Evolutionary conservation across 352 stramenopile species (phyloP).

Genomic region (Phytophthora chlamydospora): DNA sequence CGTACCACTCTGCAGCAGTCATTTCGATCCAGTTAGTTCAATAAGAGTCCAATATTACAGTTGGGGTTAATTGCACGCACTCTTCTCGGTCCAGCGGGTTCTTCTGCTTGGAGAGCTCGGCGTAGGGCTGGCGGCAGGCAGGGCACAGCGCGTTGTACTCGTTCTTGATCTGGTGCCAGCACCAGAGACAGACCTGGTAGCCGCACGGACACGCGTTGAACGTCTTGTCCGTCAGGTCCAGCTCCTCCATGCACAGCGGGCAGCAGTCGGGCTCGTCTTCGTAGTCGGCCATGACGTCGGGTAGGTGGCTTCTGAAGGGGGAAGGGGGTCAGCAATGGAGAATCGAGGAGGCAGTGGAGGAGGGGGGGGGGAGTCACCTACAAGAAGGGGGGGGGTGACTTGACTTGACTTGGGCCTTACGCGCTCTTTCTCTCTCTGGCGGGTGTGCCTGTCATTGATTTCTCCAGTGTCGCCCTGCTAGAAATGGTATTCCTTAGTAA

Average conservation of each 20-base stretch:
- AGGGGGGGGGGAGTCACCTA: neutral
- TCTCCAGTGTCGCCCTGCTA: too few species aligned
- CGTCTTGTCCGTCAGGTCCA: constrained; percentile 98
- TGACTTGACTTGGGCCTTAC: neutral
- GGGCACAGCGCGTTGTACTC: constrained; percentile 98
- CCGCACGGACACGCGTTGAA: constrained; percentile 99
- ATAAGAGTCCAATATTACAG: neutral
- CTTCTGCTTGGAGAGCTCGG: constrained; percentile 91
- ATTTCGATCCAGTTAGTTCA: constrained; percentile 4
- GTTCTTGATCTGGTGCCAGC: constrained; percentile 99
- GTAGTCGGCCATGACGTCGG: constrained; percentile 51
- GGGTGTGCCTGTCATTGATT: neutral
- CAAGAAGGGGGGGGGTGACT: neutral
- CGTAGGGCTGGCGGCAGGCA: constrained; percentile 97
- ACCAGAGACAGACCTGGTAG: constrained; percentile 99
- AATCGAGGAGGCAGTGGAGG: neutral
- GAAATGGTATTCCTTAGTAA: neutral
- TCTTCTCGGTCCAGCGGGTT: constrained; percentile 96
- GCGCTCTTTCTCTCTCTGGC: constrained; percentile 26
- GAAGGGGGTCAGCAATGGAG: neutral
- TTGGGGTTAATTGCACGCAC: constrained; percentile 38
- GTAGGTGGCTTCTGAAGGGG: neutral
- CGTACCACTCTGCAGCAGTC: constrained; percentile 59
- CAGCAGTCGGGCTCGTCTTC: constrained; percentile 93
- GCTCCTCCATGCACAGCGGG: constrained; percentile 98